Evolutionary conservation across 345 rosid genomes (phyloP), one percentile per base, ranked within the genome.

Genomic region (Brassica rapa): DNA sequence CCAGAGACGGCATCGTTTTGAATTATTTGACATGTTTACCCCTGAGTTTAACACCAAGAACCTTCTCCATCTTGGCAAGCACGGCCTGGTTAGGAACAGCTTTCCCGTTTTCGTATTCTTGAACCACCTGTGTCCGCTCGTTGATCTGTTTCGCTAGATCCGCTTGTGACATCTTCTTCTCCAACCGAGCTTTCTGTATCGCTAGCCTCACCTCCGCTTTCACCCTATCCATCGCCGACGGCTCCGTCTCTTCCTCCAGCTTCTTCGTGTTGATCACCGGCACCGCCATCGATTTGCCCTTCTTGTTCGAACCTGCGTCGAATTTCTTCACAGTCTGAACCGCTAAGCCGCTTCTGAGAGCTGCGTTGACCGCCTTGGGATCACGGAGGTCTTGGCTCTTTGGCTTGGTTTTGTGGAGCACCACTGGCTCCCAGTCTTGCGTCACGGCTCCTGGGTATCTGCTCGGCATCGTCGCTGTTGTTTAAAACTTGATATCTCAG

Each of bases 41-140:
- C 71, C 98, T 83, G 2, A 92, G 86, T 82, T 90, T 92, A 23
- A 90, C 92, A 8, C 97, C 93, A 0, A 92, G 93, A 15, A 82
- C 93, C 62, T 78, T 92, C 87, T 92, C 97, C 95, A 94, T 87
- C 90, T 92, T 94, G 0, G 86, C 90, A 8, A 94, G 76, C 75
- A 92, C 85, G 0, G 86, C 87, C 53, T 90, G 93, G 77, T 88
- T 90, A 2, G 89, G 91, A 61, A 91, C 91, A 5, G 90, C 97
- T 86, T 91, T 94, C 1, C 98, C 97, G 37, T 87, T 90, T 77
- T 94, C 95, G 41, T 94, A 94, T 76, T 92, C 97, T 76, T 92
- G 97, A 23, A 94, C 95, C 66, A 94, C 93, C 81, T 86, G 89
- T 2, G 88, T 87, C 68, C 81, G 87, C 73, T 92, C 97, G 74